A percentile compares a stretch with the other conserved stretches of the same genome.
These are phyloP conservation scores for Calonectria pteridis DNA, from an alignment of 2,329 filamentous ascomycete genomes.

Conservation along the genomic window DNA sequence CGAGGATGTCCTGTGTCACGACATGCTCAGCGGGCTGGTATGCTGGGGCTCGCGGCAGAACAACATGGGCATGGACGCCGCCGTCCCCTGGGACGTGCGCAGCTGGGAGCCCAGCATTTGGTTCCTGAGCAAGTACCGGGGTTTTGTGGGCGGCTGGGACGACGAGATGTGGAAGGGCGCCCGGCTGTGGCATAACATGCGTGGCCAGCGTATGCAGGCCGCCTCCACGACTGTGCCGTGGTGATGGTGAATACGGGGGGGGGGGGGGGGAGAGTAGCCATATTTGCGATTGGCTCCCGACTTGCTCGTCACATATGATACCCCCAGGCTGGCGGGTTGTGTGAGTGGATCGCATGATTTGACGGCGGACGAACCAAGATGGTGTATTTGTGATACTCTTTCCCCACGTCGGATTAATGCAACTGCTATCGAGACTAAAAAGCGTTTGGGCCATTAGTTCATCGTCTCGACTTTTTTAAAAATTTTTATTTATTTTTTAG, in stretches of 20 bases:
- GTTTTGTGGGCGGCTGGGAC: conserved; percentile 51
- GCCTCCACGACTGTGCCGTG: neutral
- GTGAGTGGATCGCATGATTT: neutral
- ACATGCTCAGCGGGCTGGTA: conserved; percentile 50
- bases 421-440: neutral
- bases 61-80: conserved; percentile 47
- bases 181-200: conserved; percentile 47
- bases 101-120: conserved; percentile 59
- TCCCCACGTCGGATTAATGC: neutral
- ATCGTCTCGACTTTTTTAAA: too few relatives aligned
- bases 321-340: neutral
- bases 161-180: conserved; percentile 52
- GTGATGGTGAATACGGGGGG: neutral
- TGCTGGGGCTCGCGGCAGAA: conserved; percentile 53
- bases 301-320: neutral
- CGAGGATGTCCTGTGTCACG: conserved; percentile 52
- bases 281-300: neutral
- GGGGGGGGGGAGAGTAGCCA: neutral
- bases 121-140: conserved; percentile 58
- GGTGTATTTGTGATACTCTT: neutral
- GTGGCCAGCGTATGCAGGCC: conserved; percentile 40
- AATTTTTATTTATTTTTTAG: too few relatives aligned
- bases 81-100: conserved; percentile 58
- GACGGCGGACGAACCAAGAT: neutral
- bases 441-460: neutral